Conservation (phyloP, 257 asterid species). For the Nyctanthes arbortristis region DNA sequence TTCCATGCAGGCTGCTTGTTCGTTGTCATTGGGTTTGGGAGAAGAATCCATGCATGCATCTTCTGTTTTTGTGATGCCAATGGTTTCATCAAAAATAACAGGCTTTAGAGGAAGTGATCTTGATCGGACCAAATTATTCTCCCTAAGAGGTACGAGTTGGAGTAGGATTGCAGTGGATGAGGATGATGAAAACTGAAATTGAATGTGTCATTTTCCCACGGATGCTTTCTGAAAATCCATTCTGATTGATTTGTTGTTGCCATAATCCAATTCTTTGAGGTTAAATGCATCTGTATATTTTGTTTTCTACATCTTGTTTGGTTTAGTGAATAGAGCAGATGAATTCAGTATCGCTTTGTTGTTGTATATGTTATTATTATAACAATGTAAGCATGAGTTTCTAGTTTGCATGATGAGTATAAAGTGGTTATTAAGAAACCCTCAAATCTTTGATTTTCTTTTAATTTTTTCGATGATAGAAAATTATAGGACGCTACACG, state of each 20-base stretch:
- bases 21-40: conserved; percentile 74
- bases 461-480: no score
- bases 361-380: not conserved
- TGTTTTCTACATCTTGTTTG: not conserved
- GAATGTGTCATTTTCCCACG: not conserved
- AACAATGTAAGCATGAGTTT: not conserved
- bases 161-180: conserved; percentile 53
- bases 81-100: conserved; percentile 85
- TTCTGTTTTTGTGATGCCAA: conserved; percentile 90
- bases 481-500: no score
- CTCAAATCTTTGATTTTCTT: no score
- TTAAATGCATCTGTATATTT: not conserved
- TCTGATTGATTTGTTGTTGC: not conserved
- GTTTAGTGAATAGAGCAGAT: not conserved
- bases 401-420: not conserved
- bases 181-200: conserved; percentile 43
- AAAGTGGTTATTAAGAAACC: not conserved
- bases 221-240: not conserved
- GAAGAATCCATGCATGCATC: conserved; percentile 81
- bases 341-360: not conserved
- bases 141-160: conserved; percentile 68
- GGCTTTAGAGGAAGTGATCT: conserved; percentile 75
- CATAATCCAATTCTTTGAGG: not conserved
- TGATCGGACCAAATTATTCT: conserved; percentile 55
- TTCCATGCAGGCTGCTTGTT: conserved; percentile 70